Evolutionary conservation across 495 filamentous ascomycete genomes (phyloP).

Genomic region (Extremus antarcticus): DNA sequence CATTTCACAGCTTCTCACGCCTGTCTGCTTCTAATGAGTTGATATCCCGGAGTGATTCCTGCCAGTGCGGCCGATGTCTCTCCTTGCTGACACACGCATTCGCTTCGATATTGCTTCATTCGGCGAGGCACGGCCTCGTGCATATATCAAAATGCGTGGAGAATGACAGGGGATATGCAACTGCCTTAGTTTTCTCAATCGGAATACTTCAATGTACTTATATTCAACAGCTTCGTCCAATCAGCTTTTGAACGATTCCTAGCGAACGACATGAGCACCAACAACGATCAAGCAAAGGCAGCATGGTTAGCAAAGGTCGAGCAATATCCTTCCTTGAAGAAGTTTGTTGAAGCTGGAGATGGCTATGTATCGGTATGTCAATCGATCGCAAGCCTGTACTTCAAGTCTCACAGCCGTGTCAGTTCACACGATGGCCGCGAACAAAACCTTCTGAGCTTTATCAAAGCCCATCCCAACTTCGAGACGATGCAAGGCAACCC

Average conservation of each 20-base stretch:
- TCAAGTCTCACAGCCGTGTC: background rate
- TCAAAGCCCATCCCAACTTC: slow-evolving; percentile 1
- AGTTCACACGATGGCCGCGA: slow-evolving; percentile 9
- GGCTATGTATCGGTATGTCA: background rate
- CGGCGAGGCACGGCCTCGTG: background rate
- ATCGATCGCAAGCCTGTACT: background rate
- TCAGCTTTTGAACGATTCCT: no score
- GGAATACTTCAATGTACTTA: no score
- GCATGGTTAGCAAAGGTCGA: background rate
- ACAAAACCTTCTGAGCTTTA: background rate
- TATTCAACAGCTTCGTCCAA: no score
- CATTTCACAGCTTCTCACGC: no score
- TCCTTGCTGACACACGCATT: background rate
- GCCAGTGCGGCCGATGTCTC: background rate
- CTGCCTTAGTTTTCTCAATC: no score
- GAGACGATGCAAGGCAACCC: slow-evolving; percentile 1
- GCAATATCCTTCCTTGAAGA: slow-evolving; percentile 8
- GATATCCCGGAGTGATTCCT: no score
- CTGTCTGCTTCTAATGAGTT: no score
- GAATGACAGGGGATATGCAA: no score
- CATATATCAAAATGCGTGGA: background rate
- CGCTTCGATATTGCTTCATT: background rate
- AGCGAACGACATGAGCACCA: background rate
- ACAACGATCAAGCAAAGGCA: background rate
- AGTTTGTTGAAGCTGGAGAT: background rate